Evolutionary conservation across 108 stramenopile species (phyloP), one percentile per base, ranked within the genome.

Genomic region (Discostella pseudostelligera): DNA sequence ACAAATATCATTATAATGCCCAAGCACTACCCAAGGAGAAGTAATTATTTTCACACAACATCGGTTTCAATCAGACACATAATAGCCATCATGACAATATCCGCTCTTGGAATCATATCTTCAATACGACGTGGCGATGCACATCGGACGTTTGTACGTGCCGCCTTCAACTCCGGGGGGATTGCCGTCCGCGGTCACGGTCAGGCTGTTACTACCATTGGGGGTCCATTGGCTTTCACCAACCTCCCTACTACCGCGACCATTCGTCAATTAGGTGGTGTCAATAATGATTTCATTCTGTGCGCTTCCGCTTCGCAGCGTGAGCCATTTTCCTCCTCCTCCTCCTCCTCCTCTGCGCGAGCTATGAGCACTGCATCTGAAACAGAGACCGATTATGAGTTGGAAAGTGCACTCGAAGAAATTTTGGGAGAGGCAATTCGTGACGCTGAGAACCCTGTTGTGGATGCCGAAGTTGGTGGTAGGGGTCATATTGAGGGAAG

Each of bases 381-480:
- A 14, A 12, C 50, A 24, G 32, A 39, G 3, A 56, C 79, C 3
- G 85, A 86, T 62, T 68, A 86, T 56, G 85, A 86, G 44, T 53
- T 86, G 48, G 83, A 83, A 57, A 39, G 76, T 26, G 80, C 85
- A 26, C 74, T 86, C 14, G 82, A 86, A 37, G 79, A 83, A 8
- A 74, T 83, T 54, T 58, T 86, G 19, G 79, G 67, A 13, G 78
- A 63, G 22, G 77, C 78, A 5, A 55, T 84, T 24, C 26, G 58
- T 7, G 78, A 79, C 11, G 64, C 50, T 16, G 65, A 45, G 29
- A 36, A 62, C 12, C 59, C 42, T 12, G 42, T 32, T 16, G 62
- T 32, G 11, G 67, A 50, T 14, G 53, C 60, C 4, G 58, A 53
- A 11, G 65, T 44, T 16, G 54, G 42, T 45, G 59, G 65, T 8